Evolutionary conservation across 345 rosid species (phyloP), one percentile per base, ranked within the genome.

Genomic region (Bruguiera sexangula): DNA sequence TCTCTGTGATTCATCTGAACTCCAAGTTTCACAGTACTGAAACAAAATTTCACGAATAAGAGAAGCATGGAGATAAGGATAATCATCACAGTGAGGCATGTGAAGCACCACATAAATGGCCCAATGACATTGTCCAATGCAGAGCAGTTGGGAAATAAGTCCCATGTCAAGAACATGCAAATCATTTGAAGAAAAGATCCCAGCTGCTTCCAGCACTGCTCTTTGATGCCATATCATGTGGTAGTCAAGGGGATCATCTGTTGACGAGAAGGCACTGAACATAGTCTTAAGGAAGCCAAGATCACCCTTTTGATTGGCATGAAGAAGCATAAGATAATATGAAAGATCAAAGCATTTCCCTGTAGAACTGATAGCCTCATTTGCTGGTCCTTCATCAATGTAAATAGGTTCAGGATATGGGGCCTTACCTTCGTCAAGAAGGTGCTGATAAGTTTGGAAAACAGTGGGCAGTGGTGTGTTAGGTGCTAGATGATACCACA

Each of bases 201-300:
- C 99, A 60, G 81, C 86, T 64, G 97, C 93, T 83, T 87, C 86
- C 75, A 95, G 70, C 61, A 88, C 84, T 56, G 82, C 92, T 66
- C 96, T 83, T 71, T 92, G 87, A 86, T 92, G 98, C 98, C 97
- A 95, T 75, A 90, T 90, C 99, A 95, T 95, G 82, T 92, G 99
- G 81, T 85, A 83, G 86, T 95, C 99, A 65, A 95, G 98, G 64
- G 98, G 96, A 85, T 95, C 97, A 67, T 87, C 63, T 50, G 97
- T 92, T 58, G 98, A 95, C 69, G 97, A 87, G 75, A 82, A 85
- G 77, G 91, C 85, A 82, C 96, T 95, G 73, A 92, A 83, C 99
- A 92, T 95, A 37, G 85, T 84, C 83, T 90, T 92, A 76, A 87
- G 66, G 66, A 78, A 82, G 70, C 84, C 77, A 80, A 80, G 65